Evolutionary conservation across 2,329 filamentous ascomycete species (phyloP).

Genomic region (Hypomyces perniciosus): DNA sequence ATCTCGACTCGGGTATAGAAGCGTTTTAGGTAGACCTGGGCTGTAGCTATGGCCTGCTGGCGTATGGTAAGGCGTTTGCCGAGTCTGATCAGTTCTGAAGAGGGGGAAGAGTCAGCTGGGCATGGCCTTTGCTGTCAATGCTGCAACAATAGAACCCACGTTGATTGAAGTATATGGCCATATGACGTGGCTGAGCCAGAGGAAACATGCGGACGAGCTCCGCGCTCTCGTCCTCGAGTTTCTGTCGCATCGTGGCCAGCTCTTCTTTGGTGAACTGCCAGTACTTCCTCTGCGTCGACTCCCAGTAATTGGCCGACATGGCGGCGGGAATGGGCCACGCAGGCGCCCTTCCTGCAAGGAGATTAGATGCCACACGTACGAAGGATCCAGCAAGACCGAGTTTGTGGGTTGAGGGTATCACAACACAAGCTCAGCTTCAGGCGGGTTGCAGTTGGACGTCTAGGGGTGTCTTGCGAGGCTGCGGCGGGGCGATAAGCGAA

Average conservation of each 20-base stretch:
- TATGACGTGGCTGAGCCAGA: constrained; percentile 71
- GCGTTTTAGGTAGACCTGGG: constrained; percentile 88
- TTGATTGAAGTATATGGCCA: constrained; percentile 89
- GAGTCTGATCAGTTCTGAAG: constrained; percentile 69
- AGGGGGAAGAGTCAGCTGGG: background rate
- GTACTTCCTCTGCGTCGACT: constrained; percentile 80
- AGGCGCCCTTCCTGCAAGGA: constrained; percentile 2
- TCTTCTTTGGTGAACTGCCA: constrained; percentile 88
- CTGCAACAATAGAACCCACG: constrained; percentile 48
- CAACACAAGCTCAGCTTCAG: background rate
- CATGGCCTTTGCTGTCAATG: background rate
- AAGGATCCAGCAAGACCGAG: background rate
- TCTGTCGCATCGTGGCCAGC: constrained; percentile 66
- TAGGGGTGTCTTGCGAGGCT: constrained; percentile 2
- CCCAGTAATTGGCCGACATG: constrained; percentile 97
- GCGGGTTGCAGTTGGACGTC: background rate
- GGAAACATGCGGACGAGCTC: constrained; percentile 72
- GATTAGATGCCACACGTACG: background rate
- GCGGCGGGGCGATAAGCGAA: constrained; percentile 12
- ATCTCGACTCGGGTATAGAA: constrained; percentile 92
- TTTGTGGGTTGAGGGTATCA: background rate
- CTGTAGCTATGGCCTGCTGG: constrained; percentile 89
- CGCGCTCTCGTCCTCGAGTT: constrained; percentile 70
- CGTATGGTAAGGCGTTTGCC: constrained; percentile 77
- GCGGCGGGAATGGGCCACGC: constrained; percentile 13